These are phyloP conservation scores for Malassezia sympodialis DNA, from an alignment of 1,284 basidiomycete genomes.

Conservation along the genomic window DNA sequence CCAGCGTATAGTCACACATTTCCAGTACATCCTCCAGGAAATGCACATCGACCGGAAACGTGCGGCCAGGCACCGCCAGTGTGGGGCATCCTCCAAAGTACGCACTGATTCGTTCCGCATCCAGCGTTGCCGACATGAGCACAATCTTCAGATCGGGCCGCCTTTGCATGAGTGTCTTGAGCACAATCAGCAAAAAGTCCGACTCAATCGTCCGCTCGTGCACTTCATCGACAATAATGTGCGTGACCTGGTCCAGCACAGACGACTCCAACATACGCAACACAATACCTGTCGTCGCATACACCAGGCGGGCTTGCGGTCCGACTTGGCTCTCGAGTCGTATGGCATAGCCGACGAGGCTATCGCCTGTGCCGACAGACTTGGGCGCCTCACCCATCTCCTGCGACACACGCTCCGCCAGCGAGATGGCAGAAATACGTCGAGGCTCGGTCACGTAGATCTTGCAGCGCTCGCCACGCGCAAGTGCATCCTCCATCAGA, in stretches of 20 bases:
- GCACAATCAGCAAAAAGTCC: slow-evolving; percentile 88
- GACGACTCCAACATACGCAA: slow-evolving; percentile 87
- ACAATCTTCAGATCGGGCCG: slow-evolving; percentile 79
- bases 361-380: slow-evolving; percentile 66
- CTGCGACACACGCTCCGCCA: slow-evolving; percentile 86
- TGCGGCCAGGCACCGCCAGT: slow-evolving; percentile 72
- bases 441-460: slow-evolving; percentile 94
- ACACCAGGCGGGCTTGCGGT: slow-evolving; percentile 30
- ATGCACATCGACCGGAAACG: slow-evolving; percentile 79
- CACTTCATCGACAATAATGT: slow-evolving; percentile 80
- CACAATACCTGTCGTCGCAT: slow-evolving; percentile 87
- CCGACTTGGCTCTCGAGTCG: slow-evolving; percentile 71
- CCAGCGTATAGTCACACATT: slow-evolving; percentile 68
- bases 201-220: slow-evolving; percentile 93
- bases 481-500: slow-evolving; percentile 81
- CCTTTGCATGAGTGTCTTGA: slow-evolving; percentile 73
- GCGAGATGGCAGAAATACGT: slow-evolving; percentile 90
- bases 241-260: slow-evolving; percentile 86
- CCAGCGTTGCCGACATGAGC: slow-evolving; percentile 94
- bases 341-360: slow-evolving; percentile 89
- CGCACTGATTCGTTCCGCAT: slow-evolving; percentile 78
- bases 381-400: slow-evolving; percentile 80
- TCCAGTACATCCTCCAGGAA: slow-evolving; percentile 92
- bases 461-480: slow-evolving; percentile 71
- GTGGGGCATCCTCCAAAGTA: slow-evolving; percentile 87